phyloP scores from a whole-genome alignment of 2,329 filamentous ascomycete species.

The Cladosporium sp. region DNA sequence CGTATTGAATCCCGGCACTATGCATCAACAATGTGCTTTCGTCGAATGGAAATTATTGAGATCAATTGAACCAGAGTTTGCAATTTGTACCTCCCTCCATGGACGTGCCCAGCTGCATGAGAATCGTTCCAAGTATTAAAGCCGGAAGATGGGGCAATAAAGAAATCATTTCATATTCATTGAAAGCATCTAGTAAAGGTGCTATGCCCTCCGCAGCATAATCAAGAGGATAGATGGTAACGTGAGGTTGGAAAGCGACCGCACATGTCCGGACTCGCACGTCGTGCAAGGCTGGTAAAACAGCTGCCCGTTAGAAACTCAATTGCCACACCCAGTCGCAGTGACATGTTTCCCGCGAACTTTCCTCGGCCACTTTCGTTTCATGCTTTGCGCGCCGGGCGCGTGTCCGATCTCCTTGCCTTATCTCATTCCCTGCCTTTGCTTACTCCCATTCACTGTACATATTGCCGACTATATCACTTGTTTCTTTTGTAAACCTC shows the following conservation, averaged over 20 bases:
- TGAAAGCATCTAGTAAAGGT: too few relatives aligned
- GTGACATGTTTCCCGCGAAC: background rate
- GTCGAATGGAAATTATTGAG: too few relatives aligned
- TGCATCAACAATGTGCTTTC: too few relatives aligned
- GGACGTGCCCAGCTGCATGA: too few relatives aligned
- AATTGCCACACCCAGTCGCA: constrained; percentile 6
- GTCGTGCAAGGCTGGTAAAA: background rate
- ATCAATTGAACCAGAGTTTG: too few relatives aligned
- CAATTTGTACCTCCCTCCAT: too few relatives aligned
- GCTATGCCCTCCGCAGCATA: too few relatives aligned
- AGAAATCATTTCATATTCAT: too few relatives aligned
- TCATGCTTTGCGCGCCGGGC: background rate
- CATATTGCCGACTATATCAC: background rate
- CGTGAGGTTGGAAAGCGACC: background rate
- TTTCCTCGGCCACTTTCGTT: background rate
- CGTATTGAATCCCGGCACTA: too few relatives aligned
- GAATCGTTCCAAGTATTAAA: too few relatives aligned
- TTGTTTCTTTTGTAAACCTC: background rate
- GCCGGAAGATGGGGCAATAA: too few relatives aligned
- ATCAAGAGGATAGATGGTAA: too few relatives aligned
- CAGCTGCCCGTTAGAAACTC: constrained; percentile 4
- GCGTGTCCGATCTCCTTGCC: background rate
- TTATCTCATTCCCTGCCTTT: background rate
- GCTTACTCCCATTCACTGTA: background rate
- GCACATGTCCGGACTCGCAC: background rate